phyloP scores from a whole-genome alignment of 1,284 basidiomycete species.

The Cutaneotrichosporon curvatum region DNA sequence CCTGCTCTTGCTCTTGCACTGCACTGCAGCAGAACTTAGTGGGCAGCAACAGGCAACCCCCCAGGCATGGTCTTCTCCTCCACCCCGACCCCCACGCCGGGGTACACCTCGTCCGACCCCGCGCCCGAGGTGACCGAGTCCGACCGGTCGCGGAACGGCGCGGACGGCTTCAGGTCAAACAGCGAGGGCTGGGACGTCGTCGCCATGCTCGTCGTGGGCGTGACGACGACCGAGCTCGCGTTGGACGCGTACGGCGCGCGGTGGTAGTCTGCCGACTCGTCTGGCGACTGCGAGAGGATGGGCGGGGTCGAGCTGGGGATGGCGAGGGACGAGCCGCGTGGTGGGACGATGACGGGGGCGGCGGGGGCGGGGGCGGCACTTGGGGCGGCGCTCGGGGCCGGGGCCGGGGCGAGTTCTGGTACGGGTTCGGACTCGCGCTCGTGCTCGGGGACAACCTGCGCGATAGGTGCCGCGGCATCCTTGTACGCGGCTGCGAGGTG shows the following conservation, averaged over 20 bases:
- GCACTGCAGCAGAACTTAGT: no score
- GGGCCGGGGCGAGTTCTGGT: neutral
- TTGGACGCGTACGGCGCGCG: slow-evolving; percentile 9
- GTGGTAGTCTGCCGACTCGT: neutral
- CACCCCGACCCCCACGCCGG: neutral
- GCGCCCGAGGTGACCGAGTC: slow-evolving; percentile 7
- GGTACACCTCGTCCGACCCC: neutral
- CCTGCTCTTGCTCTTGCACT: no score
- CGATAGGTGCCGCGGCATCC: no score
- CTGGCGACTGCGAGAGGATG: neutral
- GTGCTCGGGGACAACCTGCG: no score
- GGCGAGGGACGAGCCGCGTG: slow-evolving; percentile 10
- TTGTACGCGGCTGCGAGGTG: neutral
- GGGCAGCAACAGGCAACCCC: neutral
- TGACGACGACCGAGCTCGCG: slow-evolving; percentile 15
- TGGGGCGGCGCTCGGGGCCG: neutral
- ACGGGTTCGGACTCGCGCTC: no score
- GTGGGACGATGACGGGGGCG: slow-evolving; percentile 12
- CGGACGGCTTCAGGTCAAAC: slow-evolving; percentile 9
- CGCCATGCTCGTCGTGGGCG: slow-evolving; percentile 14
- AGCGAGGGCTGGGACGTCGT: slow-evolving; percentile 11
- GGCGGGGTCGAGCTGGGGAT: neutral
- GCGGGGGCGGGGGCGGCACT: neutral
- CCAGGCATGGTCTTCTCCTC: neutral
- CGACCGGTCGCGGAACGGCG: slow-evolving; percentile 11